phyloP scores from a whole-genome alignment of 148 eudicot genomes.

The Nepenthes mirabilis region DNA sequence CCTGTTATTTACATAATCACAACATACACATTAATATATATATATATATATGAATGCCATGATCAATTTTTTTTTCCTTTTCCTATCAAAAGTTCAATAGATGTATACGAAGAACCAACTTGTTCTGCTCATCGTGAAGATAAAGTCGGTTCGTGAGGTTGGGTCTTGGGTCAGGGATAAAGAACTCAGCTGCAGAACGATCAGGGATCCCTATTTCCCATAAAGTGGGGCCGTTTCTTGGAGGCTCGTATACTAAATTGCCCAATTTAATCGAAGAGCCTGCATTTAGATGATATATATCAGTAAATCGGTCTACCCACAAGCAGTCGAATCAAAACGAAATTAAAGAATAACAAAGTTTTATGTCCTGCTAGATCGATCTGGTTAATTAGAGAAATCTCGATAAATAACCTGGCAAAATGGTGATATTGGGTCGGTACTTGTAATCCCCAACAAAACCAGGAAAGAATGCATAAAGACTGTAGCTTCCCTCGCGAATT shows the following conservation, averaged over 20 bases:
- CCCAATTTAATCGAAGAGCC: slow-evolving; percentile 4
- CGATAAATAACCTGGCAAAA: slow-evolving; percentile 23
- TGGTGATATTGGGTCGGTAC: slow-evolving; percentile 10
- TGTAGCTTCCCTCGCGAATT: slow-evolving; percentile 27
- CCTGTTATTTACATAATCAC: slow-evolving; percentile 2
- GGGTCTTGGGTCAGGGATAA: slow-evolving; percentile 6
- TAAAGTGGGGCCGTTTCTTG: slow-evolving; percentile 13
- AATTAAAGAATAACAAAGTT: not conserved
- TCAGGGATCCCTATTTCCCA: slow-evolving; percentile 25
- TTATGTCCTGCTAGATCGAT: too few relatives aligned
- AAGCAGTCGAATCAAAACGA: not conserved
- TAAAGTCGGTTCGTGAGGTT: slow-evolving; percentile 4
- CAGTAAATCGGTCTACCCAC: too few relatives aligned
- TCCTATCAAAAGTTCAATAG: not conserved
- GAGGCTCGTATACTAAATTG: slow-evolving; percentile 8
- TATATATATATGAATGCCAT: not conserved
- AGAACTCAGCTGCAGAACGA: slow-evolving; percentile 18
- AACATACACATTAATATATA: too few relatives aligned
- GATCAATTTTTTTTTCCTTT: too few relatives aligned
- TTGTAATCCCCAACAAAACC: slow-evolving; percentile 41
- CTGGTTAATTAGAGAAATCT: not conserved
- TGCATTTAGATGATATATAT: not conserved
- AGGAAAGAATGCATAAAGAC: slow-evolving; percentile 42
- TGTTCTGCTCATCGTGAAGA: slow-evolving; percentile 1
- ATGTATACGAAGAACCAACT: not conserved